Evolutionary conservation across 352 stramenopile genomes (phyloP).

Genomic region (Globisporangium cylindrosporum): DNA sequence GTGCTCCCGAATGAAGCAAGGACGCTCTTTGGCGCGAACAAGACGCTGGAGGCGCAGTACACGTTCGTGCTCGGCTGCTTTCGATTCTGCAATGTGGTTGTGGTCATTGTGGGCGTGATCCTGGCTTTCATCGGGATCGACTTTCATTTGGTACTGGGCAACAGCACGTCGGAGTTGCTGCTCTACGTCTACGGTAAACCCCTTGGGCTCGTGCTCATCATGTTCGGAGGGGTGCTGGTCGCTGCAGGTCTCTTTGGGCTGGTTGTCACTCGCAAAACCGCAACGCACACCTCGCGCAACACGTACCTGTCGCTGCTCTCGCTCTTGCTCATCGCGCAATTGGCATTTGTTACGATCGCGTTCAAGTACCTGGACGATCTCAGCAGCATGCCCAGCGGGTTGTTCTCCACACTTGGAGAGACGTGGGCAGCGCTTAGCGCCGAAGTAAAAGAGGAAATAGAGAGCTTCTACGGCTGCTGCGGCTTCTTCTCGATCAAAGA

Average conservation of each 20-base stretch:
- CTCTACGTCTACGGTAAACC: constrained; percentile 45
- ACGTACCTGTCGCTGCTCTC: constrained; percentile 31
- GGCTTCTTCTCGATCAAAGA: constrained; percentile 41
- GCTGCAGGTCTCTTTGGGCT: constrained; percentile 26
- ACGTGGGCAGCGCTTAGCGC: constrained; percentile 30
- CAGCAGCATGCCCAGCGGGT: constrained; percentile 24
- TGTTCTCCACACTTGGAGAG: constrained; percentile 21
- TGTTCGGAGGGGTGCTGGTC: constrained; percentile 26
- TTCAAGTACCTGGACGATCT: constrained; percentile 47
- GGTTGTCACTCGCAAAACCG: constrained; percentile 21
- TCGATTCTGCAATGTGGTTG: constrained; percentile 28
- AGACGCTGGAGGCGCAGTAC: constrained; percentile 34
- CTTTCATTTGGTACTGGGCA: constrained; percentile 48
- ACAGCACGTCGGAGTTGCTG: constrained; percentile 47
- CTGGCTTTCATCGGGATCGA: constrained; percentile 48
- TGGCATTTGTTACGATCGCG: constrained; percentile 30
- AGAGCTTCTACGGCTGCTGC: constrained; percentile 48
- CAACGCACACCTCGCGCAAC: constrained; percentile 27
- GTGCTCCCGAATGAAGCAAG: constrained; percentile 40
- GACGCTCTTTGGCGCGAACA: constrained; percentile 45
- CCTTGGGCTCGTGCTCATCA: constrained; percentile 29
- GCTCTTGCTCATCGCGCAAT: constrained; percentile 30
- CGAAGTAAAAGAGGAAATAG: constrained; percentile 26
- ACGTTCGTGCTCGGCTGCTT: constrained; percentile 28
- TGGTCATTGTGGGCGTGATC: constrained; percentile 39